Base-by-base conservation (phyloP, 208 protist genomes). In the Leptomonas seymouri region DNA sequence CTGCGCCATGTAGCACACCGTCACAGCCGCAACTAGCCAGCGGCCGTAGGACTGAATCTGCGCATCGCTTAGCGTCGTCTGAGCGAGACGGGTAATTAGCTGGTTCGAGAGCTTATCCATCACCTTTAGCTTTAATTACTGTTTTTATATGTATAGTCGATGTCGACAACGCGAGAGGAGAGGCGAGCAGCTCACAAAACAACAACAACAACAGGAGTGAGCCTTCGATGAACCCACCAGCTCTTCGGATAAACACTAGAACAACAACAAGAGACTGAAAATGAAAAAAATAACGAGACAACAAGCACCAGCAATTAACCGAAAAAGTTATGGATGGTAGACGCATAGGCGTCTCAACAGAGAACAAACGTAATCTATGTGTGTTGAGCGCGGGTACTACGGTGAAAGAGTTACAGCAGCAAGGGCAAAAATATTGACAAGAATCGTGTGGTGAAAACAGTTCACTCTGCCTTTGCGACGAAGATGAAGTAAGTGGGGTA, bases 1-100 rank as follows among this genome's bases (percentile, higher is more conserved):
- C 1, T 62, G 66, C 0, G 66, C 50, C 14, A 90, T 41, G 79
- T 85, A 93, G 67, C 67, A 82, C 46, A 77, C 46, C 53, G 71
- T 80, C 2, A 69, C 66, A 3, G 73, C 70, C 11, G 73, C 80
- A 14, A 89, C 34, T 7, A 83, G 21, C 51, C 72, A 89, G 45
- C 76, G 76, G 23, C 83, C 85, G 41, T 81, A 80, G 12, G 50
- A 67, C 46, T 71, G 67, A 27, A 80, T 71, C 56, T 80, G 74
- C 25, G 53, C 59, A 70, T 80, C 74, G 3, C 28, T 53, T 30
- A 78, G 62, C 27, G 67, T 64, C 46, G 78, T 34, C 34, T 65
- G 62, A 7, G 71, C 7, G n/a, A 76, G 53, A n/a, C 71, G 55
- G 5, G 55, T 41, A 8, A 76, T 36, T 12, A 76, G 55, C 55